Base-by-base conservation (phyloP, 2,329 filamentous ascomycete genomes). In the Aspergillus pseudoviridinutans region DNA sequence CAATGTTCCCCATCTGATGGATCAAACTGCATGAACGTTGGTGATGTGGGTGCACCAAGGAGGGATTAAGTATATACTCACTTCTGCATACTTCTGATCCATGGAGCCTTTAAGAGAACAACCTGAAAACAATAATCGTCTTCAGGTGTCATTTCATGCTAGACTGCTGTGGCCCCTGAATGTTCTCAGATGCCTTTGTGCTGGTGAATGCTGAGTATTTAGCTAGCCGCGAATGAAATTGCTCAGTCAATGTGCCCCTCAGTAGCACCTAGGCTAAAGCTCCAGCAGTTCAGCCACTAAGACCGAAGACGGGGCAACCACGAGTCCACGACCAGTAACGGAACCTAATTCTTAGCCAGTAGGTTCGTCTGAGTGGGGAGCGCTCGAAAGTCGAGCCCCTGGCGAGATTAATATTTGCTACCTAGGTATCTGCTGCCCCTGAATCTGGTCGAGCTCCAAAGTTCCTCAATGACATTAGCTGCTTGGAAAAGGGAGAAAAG, bases 381-480 rank as follows among this genome's bases (percentile, higher is more conserved):
- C 25, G 20, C 28, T 35, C n/a, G 50, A 53, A 57, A 56, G 58
- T 55, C 60, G 54, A 61, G 54, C 55, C 55, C 49, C 50, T 51
- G 28, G n/a, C 20, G 27, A 50, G 51, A 50, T 49, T 42, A 50
- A 29, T 54, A 55, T 38, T 53, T 52, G 52, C 51, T n/a, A n/a
- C n/a, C n/a, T 29, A 10, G 28, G 28, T 29, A 12, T 29, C 28
- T 29, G 17, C 60, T 62, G 60, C 58, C 56, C 58, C 58, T 62
- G 58, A 62, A 61, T 62, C 59, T 50, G 35, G 22, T 54, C 56
- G 53, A 50, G 55, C 58, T 61, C 51, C 49, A 51, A 60, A 53
- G 49, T 54, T 56, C 53, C 52, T 35, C 35, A 44, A 44, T 10
- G n/a, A 20, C 41, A 22, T n/a, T 44, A 44, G 41, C 17, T 22